Base-by-base conservation (phyloP, 2,329 filamentous ascomycete genomes). In the Ceratocystis diversiconidia region DNA sequence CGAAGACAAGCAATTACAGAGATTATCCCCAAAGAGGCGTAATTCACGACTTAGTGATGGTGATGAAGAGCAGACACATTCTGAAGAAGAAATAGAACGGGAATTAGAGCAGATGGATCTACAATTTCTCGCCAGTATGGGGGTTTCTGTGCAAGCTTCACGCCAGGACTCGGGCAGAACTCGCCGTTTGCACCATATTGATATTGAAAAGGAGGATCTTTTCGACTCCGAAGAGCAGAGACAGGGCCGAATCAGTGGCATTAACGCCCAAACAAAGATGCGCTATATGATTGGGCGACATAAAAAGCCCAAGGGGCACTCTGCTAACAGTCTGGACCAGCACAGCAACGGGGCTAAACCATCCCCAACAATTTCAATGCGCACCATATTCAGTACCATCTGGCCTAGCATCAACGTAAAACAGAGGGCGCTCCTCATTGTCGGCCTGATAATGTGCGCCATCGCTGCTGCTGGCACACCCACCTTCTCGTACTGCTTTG, bases 401-500 rank as follows among this genome's bases (percentile, higher is more conserved):
- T 88, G 89, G 83, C 87, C 89, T 0, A 79, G 75, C 0, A 75
- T 96, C 0, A 75, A 77, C 0, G 71, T 70, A 63, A 74, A 69
- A 5, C 78, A 85, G 12, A 82, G 81, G 1, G 1, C 81, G 0
- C 73, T 82, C 12, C 75, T 95, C 0, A 32, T 86, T 0, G 64
- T 82, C 1, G 89, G 85, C 1, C 74, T 90, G 8, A n/a, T 82
- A 0, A 79, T 81, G 57, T 84, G 86, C 36, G 70, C 87, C 0
- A 70, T 86, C 0, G 85, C 89, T 60, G 86, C 89, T 2, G 82
- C 79, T 2, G 79, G 82, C 30, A 88, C 87, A 0, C 89, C 91
- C 0, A 76, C 83, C 0, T 96, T 96, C 70, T 87, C 90, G 0
- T 90, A 82, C 72, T 78, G 88, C 7, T 85, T 96, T 62, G 83